Percentiles rank a stretch among this genome's conserved stretches.
Evolutionary conservation across 257 asterid species (phyloP).

Genomic region (Scutellaria barbata): DNA sequence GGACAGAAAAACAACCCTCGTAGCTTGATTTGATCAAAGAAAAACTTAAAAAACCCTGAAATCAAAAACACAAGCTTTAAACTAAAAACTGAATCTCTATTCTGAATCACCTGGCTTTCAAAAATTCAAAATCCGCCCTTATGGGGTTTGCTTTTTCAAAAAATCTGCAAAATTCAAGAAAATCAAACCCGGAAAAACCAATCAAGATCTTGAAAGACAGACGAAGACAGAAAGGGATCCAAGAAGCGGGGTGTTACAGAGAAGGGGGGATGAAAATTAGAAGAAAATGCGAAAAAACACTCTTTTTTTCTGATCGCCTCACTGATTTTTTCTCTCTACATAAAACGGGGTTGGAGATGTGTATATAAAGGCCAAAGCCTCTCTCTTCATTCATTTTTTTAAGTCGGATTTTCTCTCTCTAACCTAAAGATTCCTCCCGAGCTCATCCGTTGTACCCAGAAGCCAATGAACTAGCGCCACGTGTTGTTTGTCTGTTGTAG

Average conservation of each 20-base stretch:
- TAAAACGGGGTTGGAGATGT: conserved; percentile 14
- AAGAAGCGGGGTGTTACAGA: conserved; percentile 75
- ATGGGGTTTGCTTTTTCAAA: conserved; percentile 39
- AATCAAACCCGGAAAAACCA: conserved; percentile 50
- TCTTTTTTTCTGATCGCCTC: conserved; percentile 45
- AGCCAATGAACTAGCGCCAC: conserved; percentile 32
- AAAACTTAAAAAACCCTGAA: background rate
- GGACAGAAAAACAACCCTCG: conserved; percentile 68
- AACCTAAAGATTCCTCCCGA: conserved; percentile 24
- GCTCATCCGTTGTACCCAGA: background rate
- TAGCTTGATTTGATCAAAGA: conserved; percentile 35
- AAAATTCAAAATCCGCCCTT: conserved; percentile 43
- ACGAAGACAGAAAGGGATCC: conserved; percentile 90
- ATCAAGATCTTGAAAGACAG: conserved; percentile 67
- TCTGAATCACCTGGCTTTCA: conserved; percentile 97
- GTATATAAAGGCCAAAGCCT: conserved; percentile 54
- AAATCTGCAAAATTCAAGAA: conserved; percentile 31
- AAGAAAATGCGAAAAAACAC: conserved; percentile 38
- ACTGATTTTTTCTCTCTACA: conserved; percentile 61
- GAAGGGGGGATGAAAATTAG: conserved; percentile 42
- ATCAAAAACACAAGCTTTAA: background rate
- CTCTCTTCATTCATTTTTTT: conserved; percentile 36
- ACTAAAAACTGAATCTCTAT: conserved; percentile 56
- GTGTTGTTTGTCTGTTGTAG: conserved; percentile 1
- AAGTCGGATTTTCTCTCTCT: conserved; percentile 6